phyloP scores from a whole-genome alignment of 148 eudicot genomes.

The Cornus kousa region DNA sequence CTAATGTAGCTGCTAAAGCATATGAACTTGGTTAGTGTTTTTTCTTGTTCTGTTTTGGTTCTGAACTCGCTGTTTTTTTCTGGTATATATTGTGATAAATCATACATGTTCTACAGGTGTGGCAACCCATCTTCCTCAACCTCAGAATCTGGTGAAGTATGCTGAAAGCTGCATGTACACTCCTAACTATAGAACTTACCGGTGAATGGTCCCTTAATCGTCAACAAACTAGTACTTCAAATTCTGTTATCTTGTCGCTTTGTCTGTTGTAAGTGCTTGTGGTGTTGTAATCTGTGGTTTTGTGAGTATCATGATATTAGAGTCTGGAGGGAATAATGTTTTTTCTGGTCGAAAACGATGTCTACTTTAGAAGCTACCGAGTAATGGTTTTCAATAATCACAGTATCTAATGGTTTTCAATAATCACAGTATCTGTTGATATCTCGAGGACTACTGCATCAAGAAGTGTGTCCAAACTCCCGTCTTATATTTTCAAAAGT shows the following conservation, averaged over 20 bases:
- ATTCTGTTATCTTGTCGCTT: neutral
- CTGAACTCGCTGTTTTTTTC: neutral
- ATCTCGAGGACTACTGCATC: neutral
- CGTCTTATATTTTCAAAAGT: too few relatives aligned
- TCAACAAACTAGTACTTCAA: too few relatives aligned
- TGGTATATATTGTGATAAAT: neutral
- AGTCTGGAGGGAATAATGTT: neutral
- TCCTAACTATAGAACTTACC: slow-evolving; percentile 73
- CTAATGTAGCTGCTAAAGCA: slow-evolving; percentile 86
- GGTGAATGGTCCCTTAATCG: slow-evolving; percentile 15
- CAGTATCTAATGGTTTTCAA: neutral
- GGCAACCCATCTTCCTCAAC: slow-evolving; percentile 74
- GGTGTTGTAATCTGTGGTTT: neutral
- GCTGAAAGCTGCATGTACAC: slow-evolving; percentile 97
- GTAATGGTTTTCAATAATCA: neutral
- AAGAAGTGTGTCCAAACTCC: neutral
- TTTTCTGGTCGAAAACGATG: neutral
- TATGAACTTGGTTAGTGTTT: slow-evolving; percentile 70
- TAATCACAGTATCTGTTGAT: neutral
- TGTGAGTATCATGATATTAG: neutral
- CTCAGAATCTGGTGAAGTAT: slow-evolving; percentile 68
- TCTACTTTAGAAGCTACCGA: neutral
- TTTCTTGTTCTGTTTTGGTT: neutral
- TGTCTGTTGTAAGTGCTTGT: neutral
- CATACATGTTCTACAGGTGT: slow-evolving; percentile 41